phyloP scores from a whole-genome alignment of 352 stramenopile species.

The Peronospora belbahrii region DNA sequence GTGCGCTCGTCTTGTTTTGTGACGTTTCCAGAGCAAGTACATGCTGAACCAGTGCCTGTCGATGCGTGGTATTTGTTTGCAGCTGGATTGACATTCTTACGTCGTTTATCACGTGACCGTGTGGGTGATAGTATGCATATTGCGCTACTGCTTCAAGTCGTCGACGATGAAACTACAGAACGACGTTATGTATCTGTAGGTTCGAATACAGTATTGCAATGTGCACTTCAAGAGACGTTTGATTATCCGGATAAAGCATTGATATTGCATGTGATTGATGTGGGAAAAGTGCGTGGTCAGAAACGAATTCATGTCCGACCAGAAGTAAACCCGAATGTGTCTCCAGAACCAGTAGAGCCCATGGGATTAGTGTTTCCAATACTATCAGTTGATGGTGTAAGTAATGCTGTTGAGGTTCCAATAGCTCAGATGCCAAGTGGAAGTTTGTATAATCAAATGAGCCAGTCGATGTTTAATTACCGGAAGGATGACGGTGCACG shows the following conservation, averaged over 20 bases:
- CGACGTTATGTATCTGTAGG: slow-evolving; percentile 56
- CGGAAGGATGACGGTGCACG: slow-evolving; percentile 31
- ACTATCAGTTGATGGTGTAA: slow-evolving; percentile 34
- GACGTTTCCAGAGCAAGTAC: slow-evolving; percentile 66
- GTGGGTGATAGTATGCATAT: slow-evolving; percentile 52
- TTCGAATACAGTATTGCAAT: slow-evolving; percentile 42
- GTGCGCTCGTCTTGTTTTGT: slow-evolving; percentile 77
- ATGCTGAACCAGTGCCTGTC: slow-evolving; percentile 68
- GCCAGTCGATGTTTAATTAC: slow-evolving; percentile 54
- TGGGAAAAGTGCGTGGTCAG: slow-evolving; percentile 41
- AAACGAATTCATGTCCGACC: slow-evolving; percentile 65
- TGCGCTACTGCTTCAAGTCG: slow-evolving; percentile 51
- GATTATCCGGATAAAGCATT: slow-evolving; percentile 46
- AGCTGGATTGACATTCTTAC: slow-evolving; percentile 61
- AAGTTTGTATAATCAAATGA: slow-evolving; percentile 39
- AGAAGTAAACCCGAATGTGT: slow-evolving; percentile 76
- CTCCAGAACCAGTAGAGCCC: slow-evolving; percentile 58
- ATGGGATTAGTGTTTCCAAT: slow-evolving; percentile 69
- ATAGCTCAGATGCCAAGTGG: slow-evolving; percentile 17
- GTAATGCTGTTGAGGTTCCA: slow-evolving; percentile 12
- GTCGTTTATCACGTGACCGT: slow-evolving; percentile 59
- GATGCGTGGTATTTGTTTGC: slow-evolving; percentile 78
- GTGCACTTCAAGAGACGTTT: slow-evolving; percentile 66
- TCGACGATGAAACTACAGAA: slow-evolving; percentile 17
- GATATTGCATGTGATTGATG: slow-evolving; percentile 67